Evolutionary conservation across 1,139 yeast genomes (phyloP), one percentile per base, ranked within the genome.

Genomic region (Kodamaea alishanica): DNA sequence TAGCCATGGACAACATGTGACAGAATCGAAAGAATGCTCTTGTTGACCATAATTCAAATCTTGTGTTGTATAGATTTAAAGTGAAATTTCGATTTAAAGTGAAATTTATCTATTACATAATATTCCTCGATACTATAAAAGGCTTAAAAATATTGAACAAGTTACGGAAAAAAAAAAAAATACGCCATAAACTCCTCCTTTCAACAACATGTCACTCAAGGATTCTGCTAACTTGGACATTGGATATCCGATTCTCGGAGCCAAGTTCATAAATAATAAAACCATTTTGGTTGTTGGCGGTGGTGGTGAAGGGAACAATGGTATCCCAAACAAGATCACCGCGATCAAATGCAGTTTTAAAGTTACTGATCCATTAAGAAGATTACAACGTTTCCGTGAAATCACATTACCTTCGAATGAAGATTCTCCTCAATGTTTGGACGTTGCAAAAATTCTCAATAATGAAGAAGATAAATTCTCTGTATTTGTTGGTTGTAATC

Each of bases 241-340:
- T 33, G 90, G 86, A 3, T 88, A 84, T 55, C 97, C 98, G 1
- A 74, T 88, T 10, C 85, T 83, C 53, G 94, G 87, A 2, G 81
- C 90, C 42, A 75, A 77, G 47, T 90, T 87, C 57, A 68, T 82
- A 39, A 72, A 78, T 50, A 74, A 81, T 49, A 67, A 72, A 48
- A 75, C 82, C 3, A 60, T 89, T 27, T 61, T 89, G 38, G 85
- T 84, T 24, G 79, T 89, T 5, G 98, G 98, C 31, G 98, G 97
- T 33, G 97, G 97, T 28, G 97, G 97, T 29, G 95, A 87, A 60
- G 95, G 95, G 10, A 82, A 77, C 54, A 72, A 87, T 55, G 97
- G 96, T 32, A 79, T 89, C 40, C 86, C 92, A 33, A 90, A 90
- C 61, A 88, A 85, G 58, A 69, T 90, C 50, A 80, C 89, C n/a